Evolutionary conservation across 129 eudicot genomes (phyloP).

Genomic region (Flaveria brownii): DNA sequence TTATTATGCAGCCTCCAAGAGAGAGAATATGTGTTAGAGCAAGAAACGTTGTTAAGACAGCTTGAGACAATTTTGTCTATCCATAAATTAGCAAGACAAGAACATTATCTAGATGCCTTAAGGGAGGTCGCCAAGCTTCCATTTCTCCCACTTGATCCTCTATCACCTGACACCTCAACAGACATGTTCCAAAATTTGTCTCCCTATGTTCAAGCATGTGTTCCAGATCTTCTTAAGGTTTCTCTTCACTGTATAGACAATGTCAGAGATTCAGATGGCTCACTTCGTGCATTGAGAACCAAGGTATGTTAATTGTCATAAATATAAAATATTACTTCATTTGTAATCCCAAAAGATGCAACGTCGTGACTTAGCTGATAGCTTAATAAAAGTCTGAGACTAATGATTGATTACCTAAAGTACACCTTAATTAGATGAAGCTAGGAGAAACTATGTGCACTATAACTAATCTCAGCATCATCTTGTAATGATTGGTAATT

Average conservation of each 20-base stretch:
- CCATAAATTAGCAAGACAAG: slow-evolving; percentile 62
- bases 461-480: not conserved
- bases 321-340: not conserved
- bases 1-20: slow-evolving; percentile 71
- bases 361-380: not conserved
- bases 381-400: not conserved
- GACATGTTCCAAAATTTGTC: slow-evolving; percentile 67
- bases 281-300: slow-evolving; percentile 86
- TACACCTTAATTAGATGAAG: not conserved
- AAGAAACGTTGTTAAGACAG: slow-evolving; percentile 82
- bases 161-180: slow-evolving; percentile 56
- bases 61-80: slow-evolving; percentile 89
- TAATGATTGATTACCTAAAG: not conserved
- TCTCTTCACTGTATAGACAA: slow-evolving; percentile 86
- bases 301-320: slow-evolving; percentile 52
- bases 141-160: slow-evolving; percentile 95
- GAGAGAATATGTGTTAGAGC: slow-evolving; percentile 81
- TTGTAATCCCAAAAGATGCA: not conserved
- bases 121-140: slow-evolving; percentile 87
- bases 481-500: not conserved
- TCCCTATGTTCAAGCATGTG: slow-evolving; percentile 91
- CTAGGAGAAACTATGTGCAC: not conserved
- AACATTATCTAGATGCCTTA: slow-evolving; percentile 70
- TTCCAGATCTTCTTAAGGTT: slow-evolving; percentile 88
- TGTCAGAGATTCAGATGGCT: slow-evolving; percentile 84